phyloP scores from a whole-genome alignment of 768 basidiomycete genomes.

The Albatrellus ellisii region DNA sequence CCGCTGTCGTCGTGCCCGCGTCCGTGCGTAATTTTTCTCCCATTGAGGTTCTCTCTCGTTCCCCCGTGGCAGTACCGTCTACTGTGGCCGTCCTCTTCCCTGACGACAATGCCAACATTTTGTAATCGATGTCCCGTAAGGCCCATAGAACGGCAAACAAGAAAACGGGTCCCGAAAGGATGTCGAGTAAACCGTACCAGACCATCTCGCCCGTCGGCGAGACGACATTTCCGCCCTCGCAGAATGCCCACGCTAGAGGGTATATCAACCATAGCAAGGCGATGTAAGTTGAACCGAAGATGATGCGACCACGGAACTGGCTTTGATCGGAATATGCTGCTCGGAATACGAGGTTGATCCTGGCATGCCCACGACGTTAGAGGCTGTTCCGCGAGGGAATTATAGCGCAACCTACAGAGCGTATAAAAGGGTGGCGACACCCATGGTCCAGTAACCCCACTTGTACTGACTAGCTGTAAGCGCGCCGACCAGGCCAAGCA shows the following conservation, averaged over 20 bases:
- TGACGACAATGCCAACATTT: not conserved
- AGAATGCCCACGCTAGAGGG: conserved; percentile 43
- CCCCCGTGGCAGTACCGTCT: too few species aligned
- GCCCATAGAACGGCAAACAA: not conserved
- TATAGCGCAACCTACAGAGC: conserved; percentile 23
- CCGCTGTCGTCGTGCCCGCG: too few species aligned
- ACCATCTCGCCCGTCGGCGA: conserved; percentile 38
- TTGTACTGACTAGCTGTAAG: conserved; percentile 33
- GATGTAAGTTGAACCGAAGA: conserved; percentile 28
- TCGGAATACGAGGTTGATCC: too few species aligned
- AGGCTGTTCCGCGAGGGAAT: conserved; percentile 17
- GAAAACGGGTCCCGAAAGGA: conserved; percentile 26
- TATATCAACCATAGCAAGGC: conserved; percentile 45
- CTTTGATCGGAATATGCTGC: too few species aligned
- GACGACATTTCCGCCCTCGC: conserved; percentile 40
- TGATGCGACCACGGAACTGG: too few species aligned
- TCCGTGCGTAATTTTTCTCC: too few species aligned
- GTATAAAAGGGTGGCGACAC: conserved; percentile 28
- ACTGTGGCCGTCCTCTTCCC: not conserved
- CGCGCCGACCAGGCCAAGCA: conserved; percentile 29
- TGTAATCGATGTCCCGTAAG: not conserved
- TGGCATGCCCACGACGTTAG: too few species aligned
- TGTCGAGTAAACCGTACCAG: conserved; percentile 36
- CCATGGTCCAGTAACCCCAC: conserved; percentile 31
- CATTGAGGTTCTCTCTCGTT: too few species aligned